phyloP scores from a whole-genome alignment of 2,329 filamentous ascomycete species.

The Zymoseptoria ardabiliae region DNA sequence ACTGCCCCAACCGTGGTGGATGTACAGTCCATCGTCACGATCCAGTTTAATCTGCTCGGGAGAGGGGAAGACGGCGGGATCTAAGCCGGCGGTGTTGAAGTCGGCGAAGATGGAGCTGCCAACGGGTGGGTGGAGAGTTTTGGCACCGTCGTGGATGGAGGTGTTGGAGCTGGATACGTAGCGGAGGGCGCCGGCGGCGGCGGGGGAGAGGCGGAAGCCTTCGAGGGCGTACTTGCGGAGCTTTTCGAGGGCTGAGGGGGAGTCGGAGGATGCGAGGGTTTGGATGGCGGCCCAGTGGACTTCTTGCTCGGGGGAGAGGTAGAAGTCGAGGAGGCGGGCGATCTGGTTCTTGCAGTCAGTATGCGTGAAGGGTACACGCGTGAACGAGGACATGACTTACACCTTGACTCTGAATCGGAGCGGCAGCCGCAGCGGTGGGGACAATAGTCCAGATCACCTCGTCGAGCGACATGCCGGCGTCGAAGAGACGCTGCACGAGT shows the following conservation, averaged over 20 bases:
- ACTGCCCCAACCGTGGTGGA: not conserved
- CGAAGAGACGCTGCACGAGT: not conserved
- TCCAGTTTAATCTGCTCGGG: not conserved
- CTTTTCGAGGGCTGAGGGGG: not conserved
- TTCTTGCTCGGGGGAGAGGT: not conserved
- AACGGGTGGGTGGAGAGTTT: not conserved
- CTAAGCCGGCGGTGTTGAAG: not conserved
- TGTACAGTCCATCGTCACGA: not conserved
- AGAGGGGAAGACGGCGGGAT: not conserved
- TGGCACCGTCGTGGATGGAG: not conserved
- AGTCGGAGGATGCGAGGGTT: not conserved
- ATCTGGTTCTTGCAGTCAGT: no score
- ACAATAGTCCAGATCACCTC: not conserved
- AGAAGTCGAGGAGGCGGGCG: not conserved
- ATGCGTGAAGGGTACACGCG: no score
- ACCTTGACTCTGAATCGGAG: not conserved
- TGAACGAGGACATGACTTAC: not conserved
- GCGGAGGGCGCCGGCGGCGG: not conserved
- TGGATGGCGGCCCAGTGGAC: not conserved
- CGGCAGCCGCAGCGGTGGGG: not conserved
- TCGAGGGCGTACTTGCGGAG: not conserved
- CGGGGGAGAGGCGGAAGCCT: not conserved
- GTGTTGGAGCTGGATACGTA: not conserved
- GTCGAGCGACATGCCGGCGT: not conserved
- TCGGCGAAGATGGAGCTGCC: not conserved